Base-by-base conservation (phyloP, 116 monocot species). In the Iris pallida region DNA sequence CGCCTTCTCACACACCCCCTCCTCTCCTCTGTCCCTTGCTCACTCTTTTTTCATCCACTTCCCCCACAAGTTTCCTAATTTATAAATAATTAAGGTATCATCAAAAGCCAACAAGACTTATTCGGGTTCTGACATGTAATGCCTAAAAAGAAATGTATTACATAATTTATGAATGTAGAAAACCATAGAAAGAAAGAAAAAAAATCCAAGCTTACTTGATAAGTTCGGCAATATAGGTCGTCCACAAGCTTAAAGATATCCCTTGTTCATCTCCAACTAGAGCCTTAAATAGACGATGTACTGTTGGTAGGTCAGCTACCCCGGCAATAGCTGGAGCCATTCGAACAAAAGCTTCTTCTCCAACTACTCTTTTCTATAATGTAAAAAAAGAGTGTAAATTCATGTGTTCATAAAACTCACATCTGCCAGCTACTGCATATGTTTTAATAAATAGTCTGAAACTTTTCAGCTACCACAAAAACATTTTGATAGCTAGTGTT, bases 271-370 rank as follows among this genome's bases (percentile, higher is more conserved):
- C 72, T 59, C 92, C 96, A 52, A 63, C 86, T 68, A 96, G 78
- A 49, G 83, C 85, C 69, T 83, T 96, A 53, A 86, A 96, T 70
- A 96, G 87, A 73, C 89, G 73, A 77, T 92, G 96, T 46, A 85
- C 78, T 63, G 89, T 96, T 52, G 96, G 70, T 69, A 61, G 71
- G 61, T 91, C 92, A 73, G 89, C 83, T 53, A 96, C 77, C 68
- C 86, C 92, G 17, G 81, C 74, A 73, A 96, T 63, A 45, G 87
- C 89, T 45, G 96, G 76, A 58, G 92, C 87, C 71, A 96, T 89
- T 59, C 92, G 82, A 73, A 89, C 77, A 85, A 96, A 96, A 65
- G 96, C 96, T 17, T 85, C 81, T 80, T 89, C 84, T 51, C 85
- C 79, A 68, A 96, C 91, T 72, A 83, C 45, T 68, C 67, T 82